phyloP scores from a whole-genome alignment of 371 early-diverging fungal species.

The Haplosporangium sp. region DNA sequence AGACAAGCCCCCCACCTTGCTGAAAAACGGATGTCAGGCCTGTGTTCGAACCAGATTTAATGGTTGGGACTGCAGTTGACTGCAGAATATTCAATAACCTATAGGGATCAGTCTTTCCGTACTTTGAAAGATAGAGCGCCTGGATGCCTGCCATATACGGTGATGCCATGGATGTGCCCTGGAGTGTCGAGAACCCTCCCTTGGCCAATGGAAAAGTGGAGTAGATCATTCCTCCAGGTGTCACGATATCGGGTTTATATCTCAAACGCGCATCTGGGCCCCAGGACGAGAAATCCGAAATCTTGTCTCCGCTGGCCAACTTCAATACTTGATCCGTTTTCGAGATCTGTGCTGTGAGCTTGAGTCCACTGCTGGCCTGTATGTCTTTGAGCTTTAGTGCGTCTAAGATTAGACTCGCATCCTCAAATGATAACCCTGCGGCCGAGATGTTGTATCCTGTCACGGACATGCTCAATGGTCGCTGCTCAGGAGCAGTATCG shows the following conservation, averaged over 20 bases:
- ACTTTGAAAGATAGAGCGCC: slow-evolving; percentile 58
- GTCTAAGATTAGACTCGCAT: slow-evolving; percentile 17
- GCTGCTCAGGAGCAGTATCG: slow-evolving; percentile 29
- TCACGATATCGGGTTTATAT: slow-evolving; percentile 74
- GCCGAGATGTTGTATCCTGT: slow-evolving; percentile 34
- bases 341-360: slow-evolving; percentile 38
- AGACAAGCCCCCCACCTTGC: slow-evolving; percentile 69
- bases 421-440: slow-evolving; percentile 38
- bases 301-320: slow-evolving; percentile 60
- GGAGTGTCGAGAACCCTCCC: slow-evolving; percentile 60
- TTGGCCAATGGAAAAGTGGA: slow-evolving; percentile 68
- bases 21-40: slow-evolving; percentile 46
- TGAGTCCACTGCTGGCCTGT: background rate
- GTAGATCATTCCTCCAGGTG: slow-evolving; percentile 77
- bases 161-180: slow-evolving; percentile 67
- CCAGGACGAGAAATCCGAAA: slow-evolving; percentile 73
- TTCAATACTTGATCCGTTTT: slow-evolving; percentile 21
- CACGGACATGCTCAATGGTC: slow-evolving; percentile 37
- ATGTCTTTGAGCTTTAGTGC: slow-evolving; percentile 7
- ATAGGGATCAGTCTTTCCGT: slow-evolving; percentile 35
- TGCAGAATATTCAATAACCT: slow-evolving; percentile 40
- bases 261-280: slow-evolving; percentile 74
- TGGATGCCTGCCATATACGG: slow-evolving; percentile 69
- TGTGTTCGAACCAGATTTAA: slow-evolving; percentile 58
- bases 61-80: slow-evolving; percentile 9